phyloP scores from a whole-genome alignment of 371 early-diverging fungal species.

The Dentiscutata heterogama region DNA sequence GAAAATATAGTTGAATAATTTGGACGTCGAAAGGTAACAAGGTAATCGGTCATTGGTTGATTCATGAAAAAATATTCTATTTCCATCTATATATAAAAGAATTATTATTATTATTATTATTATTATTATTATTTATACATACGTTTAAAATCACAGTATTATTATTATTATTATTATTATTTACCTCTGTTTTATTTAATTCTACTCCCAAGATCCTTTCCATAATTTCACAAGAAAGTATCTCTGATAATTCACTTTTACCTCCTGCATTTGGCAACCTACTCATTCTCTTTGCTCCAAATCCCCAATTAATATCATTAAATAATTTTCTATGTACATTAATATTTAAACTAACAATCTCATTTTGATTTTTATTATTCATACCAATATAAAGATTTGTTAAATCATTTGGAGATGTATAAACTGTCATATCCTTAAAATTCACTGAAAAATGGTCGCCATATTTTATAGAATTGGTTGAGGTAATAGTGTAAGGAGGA shows the following conservation, averaged over 20 bases:
- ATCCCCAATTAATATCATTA: constrained; percentile 28
- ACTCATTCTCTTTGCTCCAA: constrained; percentile 17
- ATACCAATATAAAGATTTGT: constrained; percentile 18
- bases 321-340: constrained; percentile 5
- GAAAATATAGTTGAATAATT: neutral
- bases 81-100: constrained; percentile 53
- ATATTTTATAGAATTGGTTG: no score
- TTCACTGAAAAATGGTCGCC: neutral
- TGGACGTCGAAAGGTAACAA: constrained; percentile 47
- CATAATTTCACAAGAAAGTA: constrained; percentile 63
- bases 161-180: neutral
- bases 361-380: neutral
- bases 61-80: constrained; percentile 54
- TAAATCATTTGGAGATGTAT: constrained; percentile 28
- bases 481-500: neutral
- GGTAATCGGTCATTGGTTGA: constrained; percentile 68
- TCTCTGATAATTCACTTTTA: constrained; percentile 61
- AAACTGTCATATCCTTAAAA: constrained; percentile 27
- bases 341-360: constrained; percentile 19
- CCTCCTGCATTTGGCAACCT: constrained; percentile 66
- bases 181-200: constrained; percentile 60
- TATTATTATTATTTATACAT: no score
- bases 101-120: neutral
- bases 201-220: constrained; percentile 60
- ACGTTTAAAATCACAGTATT: no score